phyloP scores from a whole-genome alignment of 116 monocot genomes.

The Zostera marina region DNA sequence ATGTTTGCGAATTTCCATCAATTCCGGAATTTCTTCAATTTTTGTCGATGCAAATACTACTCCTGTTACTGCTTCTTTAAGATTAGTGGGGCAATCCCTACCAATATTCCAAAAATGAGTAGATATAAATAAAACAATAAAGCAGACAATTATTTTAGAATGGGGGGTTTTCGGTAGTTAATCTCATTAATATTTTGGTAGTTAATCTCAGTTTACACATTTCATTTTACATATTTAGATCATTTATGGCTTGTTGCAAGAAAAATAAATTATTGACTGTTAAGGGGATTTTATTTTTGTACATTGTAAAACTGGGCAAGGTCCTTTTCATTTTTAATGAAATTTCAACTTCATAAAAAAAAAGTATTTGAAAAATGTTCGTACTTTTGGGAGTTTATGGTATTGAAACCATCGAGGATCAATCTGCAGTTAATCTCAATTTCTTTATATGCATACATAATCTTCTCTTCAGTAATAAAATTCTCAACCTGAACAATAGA shows the following conservation, averaged over 20 bases:
- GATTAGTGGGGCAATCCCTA: slow-evolving; percentile 75
- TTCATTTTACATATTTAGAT: neutral
- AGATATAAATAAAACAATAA: slow-evolving; percentile 2
- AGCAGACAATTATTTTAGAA: too few relatives aligned
- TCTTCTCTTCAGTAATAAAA: slow-evolving; percentile 88
- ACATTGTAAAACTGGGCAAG: too few relatives aligned
- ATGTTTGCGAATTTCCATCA: slow-evolving; percentile 55
- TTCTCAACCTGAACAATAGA: slow-evolving; percentile 67
- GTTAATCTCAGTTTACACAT: too few relatives aligned
- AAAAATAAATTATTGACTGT: neutral
- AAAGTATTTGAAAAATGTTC: neutral
- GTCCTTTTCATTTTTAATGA: too few relatives aligned
- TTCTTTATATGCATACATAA: slow-evolving; percentile 64
- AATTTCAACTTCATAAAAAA: neutral
- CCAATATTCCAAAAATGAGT: neutral
- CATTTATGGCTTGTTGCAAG: neutral
- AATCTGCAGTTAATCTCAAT: slow-evolving; percentile 77
- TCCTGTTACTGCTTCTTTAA: slow-evolving; percentile 77
- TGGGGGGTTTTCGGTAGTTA: too few relatives aligned
- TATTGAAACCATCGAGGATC: slow-evolving; percentile 49
- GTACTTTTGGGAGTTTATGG: slow-evolving; percentile 81
- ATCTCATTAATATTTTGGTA: too few relatives aligned
- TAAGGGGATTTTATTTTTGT: neutral
- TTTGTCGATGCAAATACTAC: slow-evolving; percentile 80
- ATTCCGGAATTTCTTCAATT: slow-evolving; percentile 76